Evolutionary conservation across 768 basidiomycete species (phyloP), one percentile per base, ranked within the genome.

Genomic region (Leccinum uliginosum): DNA sequence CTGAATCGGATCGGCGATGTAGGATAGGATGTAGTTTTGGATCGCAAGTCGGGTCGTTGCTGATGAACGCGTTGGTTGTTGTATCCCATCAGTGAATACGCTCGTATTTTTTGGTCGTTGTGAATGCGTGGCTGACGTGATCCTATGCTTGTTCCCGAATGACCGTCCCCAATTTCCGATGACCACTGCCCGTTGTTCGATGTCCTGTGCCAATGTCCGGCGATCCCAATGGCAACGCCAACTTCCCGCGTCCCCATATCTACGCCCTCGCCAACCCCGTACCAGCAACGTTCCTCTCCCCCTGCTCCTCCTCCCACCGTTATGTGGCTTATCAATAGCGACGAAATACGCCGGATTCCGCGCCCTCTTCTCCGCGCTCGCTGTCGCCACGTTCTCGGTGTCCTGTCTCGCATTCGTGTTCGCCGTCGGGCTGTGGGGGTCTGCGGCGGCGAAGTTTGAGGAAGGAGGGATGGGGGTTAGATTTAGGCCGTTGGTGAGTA

Each of bases 401-500:
- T 54, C 53, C 12, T 26, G 23, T 7, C 15, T 54, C 24, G 53
- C 30, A n/a, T 53, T 54, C 30, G n/a, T 54, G 9, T 54, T 51
- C 17, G 53, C 49, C 6, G 24, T 19, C 9, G 53, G 49, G 30
- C n/a, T 54, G 9, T 54, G 53, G 50, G 53, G 49, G 7, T 51
- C 48, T 12, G 49, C 6, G 8, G 53, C 12, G 8, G 19, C 53
- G n/a, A 32, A 8, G 24, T 53, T 54, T 14, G 14, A 29, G 4
- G 29, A 21, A 17, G 52, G n/a, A 6, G 47, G 52, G 0, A 3
- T 24, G 5, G 11, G 10, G 14, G 53, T 54, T 23, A 54, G 27
- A 30, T 51, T 54, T 26, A 32, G 53, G 19, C 53, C 53, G 4
- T 54, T 32, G 53, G 53, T 54, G 53, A 51, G 53, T 54, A 4